Conservation (phyloP, 2,329 filamentous ascomycete species). For the Coniochaeta sp. region DNA sequence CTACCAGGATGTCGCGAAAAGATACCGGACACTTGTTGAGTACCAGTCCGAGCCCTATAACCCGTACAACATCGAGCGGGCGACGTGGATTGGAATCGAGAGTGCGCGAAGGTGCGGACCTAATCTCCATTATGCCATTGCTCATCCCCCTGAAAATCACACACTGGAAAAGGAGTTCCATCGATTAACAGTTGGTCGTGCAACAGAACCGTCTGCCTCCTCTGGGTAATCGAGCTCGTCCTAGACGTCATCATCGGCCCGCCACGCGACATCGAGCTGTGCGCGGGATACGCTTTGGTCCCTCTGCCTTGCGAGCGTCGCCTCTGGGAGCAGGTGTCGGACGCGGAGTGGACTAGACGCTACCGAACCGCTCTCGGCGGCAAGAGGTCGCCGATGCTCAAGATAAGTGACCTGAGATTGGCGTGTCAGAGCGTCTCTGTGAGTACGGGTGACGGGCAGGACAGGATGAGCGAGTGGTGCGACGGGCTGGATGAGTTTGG, state of each 20-base stretch:
- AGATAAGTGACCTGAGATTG: background rate
- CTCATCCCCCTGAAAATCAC: background rate
- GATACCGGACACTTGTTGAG: background rate
- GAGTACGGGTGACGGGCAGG: background rate
- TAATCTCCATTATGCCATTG: background rate
- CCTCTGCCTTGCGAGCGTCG: slow-evolving; percentile 10
- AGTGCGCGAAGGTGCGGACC: background rate
- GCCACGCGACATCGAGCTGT: background rate
- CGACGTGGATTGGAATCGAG: background rate
- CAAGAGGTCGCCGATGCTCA: background rate
- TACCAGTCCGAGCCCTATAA: background rate
- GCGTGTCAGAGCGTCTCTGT: background rate
- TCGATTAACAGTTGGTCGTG: too few species aligned
- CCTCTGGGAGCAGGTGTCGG: slow-evolving; percentile 14
- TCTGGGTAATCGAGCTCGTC: slow-evolving; percentile 11
- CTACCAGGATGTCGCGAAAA: background rate
- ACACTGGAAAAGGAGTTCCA: too few species aligned
- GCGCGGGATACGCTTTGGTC: slow-evolving; percentile 3
- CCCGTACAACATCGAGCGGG: background rate
- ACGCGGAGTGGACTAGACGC: slow-evolving; percentile 8
- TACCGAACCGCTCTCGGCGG: background rate
- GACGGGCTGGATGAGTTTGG: slow-evolving; percentile 17
- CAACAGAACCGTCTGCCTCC: slow-evolving; percentile 8
- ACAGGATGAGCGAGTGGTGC: slow-evolving; percentile 15
- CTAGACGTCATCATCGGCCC: slow-evolving; percentile 9